Evolutionary conservation across 2,329 filamentous ascomycete genomes (phyloP).

Genomic region (Fusarium mexicanum): DNA sequence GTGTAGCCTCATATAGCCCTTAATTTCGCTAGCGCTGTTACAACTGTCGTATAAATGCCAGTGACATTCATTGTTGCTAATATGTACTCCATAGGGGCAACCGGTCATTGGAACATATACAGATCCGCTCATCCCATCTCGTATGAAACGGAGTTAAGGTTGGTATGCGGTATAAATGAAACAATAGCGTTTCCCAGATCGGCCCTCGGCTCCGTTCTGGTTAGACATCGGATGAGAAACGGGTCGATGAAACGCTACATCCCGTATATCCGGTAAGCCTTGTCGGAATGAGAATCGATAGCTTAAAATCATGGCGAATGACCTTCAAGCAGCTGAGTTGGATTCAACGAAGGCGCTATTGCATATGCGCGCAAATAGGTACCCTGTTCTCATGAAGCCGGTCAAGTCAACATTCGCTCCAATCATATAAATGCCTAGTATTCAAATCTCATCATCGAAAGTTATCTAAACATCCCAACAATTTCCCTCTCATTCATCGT

Average conservation of each 20-base stretch:
- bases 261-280: neutral
- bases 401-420: neutral
- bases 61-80: fast-evolving
- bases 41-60: neutral
- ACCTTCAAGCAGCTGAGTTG: neutral
- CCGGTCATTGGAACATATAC: neutral
- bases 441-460: fast-evolving
- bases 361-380: neutral
- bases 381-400: neutral
- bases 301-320: fast-evolving
- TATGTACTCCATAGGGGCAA: neutral
- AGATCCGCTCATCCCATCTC: neutral
- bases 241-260: neutral
- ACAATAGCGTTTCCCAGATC: neutral
- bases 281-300: fast-evolving
- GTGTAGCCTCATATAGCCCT: neutral
- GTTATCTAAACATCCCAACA: fast-evolving
- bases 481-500: neutral
- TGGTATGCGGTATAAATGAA: too few relatives aligned
- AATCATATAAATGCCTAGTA: fast-evolving
- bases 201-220: neutral
- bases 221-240: neutral
- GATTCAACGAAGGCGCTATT: fast-evolving
- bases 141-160: fast-evolving
- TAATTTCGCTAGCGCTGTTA: neutral